A percentile compares a stretch with the other conserved stretches of the same genome.
Evolutionary conservation across 1,284 basidiomycete genomes (phyloP).

Genomic region (Phellopilus nigrolimitatus): DNA sequence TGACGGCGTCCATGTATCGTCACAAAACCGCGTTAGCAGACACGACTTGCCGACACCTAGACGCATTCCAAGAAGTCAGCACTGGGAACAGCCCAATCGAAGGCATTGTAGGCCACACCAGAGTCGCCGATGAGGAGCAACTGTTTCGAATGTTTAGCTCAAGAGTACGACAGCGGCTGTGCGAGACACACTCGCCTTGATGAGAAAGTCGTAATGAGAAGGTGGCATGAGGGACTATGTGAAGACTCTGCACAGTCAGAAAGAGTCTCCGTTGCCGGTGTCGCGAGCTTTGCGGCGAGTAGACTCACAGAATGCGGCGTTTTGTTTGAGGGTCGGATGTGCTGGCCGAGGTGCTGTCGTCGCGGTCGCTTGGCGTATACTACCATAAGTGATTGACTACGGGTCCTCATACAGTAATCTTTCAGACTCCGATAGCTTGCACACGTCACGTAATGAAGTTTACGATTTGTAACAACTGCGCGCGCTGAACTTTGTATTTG

Average conservation of each 20-base stretch:
- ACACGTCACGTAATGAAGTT: too few relatives aligned
- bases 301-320: background rate
- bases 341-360: background rate
- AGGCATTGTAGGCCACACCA: slow-evolving; percentile 44
- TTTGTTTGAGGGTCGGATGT: background rate
- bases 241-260: background rate
- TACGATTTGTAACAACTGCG: too few relatives aligned
- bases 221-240: slow-evolving; percentile 57
- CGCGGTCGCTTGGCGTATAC: background rate
- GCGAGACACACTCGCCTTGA: slow-evolving; percentile 58
- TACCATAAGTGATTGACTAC: background rate
- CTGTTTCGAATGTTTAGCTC: slow-evolving; percentile 34
- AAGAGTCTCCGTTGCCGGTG: background rate
- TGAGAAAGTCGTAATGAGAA: slow-evolving; percentile 88
- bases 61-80: slow-evolving; percentile 1
- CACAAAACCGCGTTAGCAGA: slow-evolving; percentile 96
- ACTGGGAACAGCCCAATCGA: slow-evolving; percentile 1
- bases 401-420: too few relatives aligned
- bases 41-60: slow-evolving; percentile 98
- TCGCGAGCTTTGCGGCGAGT: background rate
- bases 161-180: background rate
- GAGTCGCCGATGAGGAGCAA: slow-evolving; percentile 96
- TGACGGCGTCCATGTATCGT: slow-evolving; percentile 99
- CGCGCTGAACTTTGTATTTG: too few relatives aligned
- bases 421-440: too few relatives aligned